Percentiles rank a stretch among this genome's conserved stretches.
Evolutionary conservation across 192 early-diverging fungal genomes (phyloP).

Genomic region (Coemansia sp.): DNA sequence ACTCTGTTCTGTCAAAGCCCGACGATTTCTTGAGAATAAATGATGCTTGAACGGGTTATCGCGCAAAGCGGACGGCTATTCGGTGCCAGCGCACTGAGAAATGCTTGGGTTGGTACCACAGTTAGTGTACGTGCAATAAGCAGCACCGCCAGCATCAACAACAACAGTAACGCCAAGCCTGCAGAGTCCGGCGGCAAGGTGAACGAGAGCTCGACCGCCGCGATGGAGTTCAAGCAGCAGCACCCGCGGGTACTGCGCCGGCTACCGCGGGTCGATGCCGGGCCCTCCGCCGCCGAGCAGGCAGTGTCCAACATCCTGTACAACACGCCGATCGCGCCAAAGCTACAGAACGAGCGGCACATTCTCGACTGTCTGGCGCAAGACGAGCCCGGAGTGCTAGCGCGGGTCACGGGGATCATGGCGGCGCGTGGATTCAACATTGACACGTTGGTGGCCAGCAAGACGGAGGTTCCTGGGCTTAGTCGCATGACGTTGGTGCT

Average conservation of each 20-base stretch:
- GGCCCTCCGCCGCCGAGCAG: conserved; percentile 80
- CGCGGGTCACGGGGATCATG: conserved; percentile 81
- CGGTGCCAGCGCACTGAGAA: background rate
- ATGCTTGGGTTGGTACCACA: background rate
- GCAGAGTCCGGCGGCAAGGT: conserved; percentile 26
- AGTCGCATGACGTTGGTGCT: conserved; percentile 96
- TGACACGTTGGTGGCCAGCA: conserved; percentile 94
- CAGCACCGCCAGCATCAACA: background rate
- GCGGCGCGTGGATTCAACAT: conserved; percentile 97
- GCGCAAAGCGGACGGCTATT: conserved; percentile 5
- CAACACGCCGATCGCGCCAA: conserved; percentile 83
- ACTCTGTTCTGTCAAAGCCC: background rate
- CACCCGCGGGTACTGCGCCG: conserved; percentile 52
- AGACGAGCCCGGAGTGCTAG: conserved; percentile 86
- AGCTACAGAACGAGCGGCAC: conserved; percentile 65
- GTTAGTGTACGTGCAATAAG: background rate
- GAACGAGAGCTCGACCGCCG: conserved; percentile 50
- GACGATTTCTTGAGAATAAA: background rate
- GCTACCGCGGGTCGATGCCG: conserved; percentile 45
- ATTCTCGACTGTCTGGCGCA: conserved; percentile 94
- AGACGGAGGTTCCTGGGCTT: conserved; percentile 91
- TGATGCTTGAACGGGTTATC: conserved; percentile 27
- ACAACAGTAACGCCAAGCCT: conserved; percentile 12
- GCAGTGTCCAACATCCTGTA: conserved; percentile 97
- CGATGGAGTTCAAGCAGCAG: conserved; percentile 56